Evolutionary conservation across 768 basidiomycete species (phyloP).

Genomic region (Boletus edulis): DNA sequence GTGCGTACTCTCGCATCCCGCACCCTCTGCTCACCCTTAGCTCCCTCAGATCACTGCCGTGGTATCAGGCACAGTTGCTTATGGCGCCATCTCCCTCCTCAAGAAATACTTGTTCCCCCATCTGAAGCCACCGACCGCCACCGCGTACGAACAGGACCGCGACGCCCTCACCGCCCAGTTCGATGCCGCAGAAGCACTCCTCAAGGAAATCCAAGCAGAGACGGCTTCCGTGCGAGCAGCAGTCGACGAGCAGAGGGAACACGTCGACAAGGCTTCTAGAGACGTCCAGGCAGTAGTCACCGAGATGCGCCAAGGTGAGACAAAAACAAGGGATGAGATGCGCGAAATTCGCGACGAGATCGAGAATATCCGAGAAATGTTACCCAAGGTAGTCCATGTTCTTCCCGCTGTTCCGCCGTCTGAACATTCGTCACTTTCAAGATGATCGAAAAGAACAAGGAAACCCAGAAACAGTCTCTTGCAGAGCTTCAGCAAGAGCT

Average conservation of each 20-base stretch:
- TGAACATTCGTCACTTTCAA: slow-evolving; percentile 29
- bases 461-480: slow-evolving; percentile 78
- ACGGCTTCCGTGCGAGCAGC: slow-evolving; percentile 68
- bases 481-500: slow-evolving; percentile 90
- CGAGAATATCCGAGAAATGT: slow-evolving; percentile 83
- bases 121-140: slow-evolving; percentile 81
- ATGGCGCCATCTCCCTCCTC: slow-evolving; percentile 77
- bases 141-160: slow-evolving; percentile 87
- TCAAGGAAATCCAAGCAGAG: slow-evolving; percentile 79
- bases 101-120: slow-evolving; percentile 92
- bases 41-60: slow-evolving; percentile 80
- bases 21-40: slow-evolving; percentile 16
- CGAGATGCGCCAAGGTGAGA: slow-evolving; percentile 77
- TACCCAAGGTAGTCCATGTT: slow-evolving; percentile 72
- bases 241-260: slow-evolving; percentile 73
- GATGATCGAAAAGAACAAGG: slow-evolving; percentile 95
- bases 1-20: slow-evolving; percentile 45
- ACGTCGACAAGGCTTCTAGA: slow-evolving; percentile 66
- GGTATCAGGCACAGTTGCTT: slow-evolving; percentile 81
- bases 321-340: slow-evolving; percentile 82
- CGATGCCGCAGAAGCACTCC: slow-evolving; percentile 78
- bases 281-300: slow-evolving; percentile 71
- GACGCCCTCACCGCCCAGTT: slow-evolving; percentile 85
- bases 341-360: slow-evolving; percentile 90
- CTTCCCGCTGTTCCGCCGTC: not conserved